A percentile compares a stretch with the other conserved stretches of the same genome.
phyloP scores from a whole-genome alignment of 768 basidiomycete species.

The Mycena galopus region DNA sequence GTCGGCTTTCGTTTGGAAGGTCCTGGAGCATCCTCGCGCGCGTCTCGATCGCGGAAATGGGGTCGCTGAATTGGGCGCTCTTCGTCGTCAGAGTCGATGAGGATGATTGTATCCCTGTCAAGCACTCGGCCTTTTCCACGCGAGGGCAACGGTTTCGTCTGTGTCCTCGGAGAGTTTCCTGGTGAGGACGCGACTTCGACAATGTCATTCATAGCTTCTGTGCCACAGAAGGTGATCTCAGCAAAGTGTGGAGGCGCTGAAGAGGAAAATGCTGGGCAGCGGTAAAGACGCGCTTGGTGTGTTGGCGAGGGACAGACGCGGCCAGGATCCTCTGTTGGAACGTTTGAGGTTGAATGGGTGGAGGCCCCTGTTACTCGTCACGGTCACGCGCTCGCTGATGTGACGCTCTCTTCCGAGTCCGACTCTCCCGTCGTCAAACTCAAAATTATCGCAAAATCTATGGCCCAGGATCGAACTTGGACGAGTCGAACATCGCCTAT shows the following conservation, averaged over 20 bases:
- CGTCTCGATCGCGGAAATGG: constrained; percentile 7
- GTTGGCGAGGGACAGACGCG: too few relatives aligned
- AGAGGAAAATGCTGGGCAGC: too few relatives aligned
- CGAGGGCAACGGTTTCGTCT: background rate
- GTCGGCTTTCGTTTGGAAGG: constrained; percentile 6
- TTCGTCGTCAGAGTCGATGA: constrained; percentile 31
- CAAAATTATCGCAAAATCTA: background rate
- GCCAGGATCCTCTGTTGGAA: too few relatives aligned
- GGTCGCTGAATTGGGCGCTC: background rate
- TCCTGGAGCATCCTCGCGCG: constrained; percentile 6
- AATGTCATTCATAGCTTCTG: constrained; percentile 3
- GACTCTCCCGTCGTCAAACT: too few relatives aligned
- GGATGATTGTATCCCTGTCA: constrained; percentile 4
- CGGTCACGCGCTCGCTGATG: background rate
- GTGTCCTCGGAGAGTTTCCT: background rate
- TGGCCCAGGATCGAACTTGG: background rate
- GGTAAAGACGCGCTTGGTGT: too few relatives aligned
- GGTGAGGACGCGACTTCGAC: constrained; percentile 22
- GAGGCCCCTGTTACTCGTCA: too few relatives aligned
- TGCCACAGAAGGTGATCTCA: too few relatives aligned
- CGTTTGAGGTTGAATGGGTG: too few relatives aligned
- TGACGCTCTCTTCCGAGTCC: background rate
- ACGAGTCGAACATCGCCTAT: background rate
- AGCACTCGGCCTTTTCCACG: constrained; percentile 1
- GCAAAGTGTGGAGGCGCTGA: too few relatives aligned